Conservation (phyloP, 805 yeast species). For the Spathaspora sp. region DNA sequence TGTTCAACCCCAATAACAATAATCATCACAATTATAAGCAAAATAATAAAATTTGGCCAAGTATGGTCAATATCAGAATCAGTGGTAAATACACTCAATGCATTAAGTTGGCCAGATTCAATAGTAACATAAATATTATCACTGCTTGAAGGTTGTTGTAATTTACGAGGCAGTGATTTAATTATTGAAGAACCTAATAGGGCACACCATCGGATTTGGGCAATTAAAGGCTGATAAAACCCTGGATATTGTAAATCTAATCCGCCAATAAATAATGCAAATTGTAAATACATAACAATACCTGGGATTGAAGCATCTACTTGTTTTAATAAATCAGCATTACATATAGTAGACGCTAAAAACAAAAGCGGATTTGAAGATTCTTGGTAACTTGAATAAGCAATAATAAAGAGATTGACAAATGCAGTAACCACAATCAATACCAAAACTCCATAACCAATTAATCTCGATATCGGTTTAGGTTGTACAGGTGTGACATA, state of each 20-base stretch:
- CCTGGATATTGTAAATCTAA: constrained; percentile 59
- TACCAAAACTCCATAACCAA: constrained; percentile 35
- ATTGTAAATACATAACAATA: constrained; percentile 53
- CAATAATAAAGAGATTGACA: constrained; percentile 38
- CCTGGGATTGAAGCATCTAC: constrained; percentile 51
- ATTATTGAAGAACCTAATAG: constrained; percentile 31
- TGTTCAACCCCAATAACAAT: constrained; percentile 20
- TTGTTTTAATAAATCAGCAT: constrained; percentile 51
- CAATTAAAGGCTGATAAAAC: constrained; percentile 52
- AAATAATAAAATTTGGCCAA: constrained; percentile 46
- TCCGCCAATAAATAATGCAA: constrained; percentile 54
- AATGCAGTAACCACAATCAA: constrained; percentile 39
- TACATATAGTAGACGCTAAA: constrained; percentile 56
- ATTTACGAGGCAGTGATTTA: constrained; percentile 2
- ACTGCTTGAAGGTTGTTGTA: neutral
- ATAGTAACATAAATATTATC: constrained; percentile 43
- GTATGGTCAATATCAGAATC: constrained; percentile 18
- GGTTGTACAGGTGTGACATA: constrained; percentile 47
- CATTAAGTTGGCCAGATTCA: constrained; percentile 37
- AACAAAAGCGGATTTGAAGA: constrained; percentile 49
- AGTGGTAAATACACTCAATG: constrained; percentile 29
- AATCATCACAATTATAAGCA: constrained; percentile 23
- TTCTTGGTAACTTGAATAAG: constrained; percentile 57
- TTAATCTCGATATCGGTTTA: constrained; percentile 24
- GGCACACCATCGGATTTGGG: constrained; percentile 53